phyloP scores from a whole-genome alignment of 2,329 filamentous ascomycete genomes.

The Aspergillus proliferans region DNA sequence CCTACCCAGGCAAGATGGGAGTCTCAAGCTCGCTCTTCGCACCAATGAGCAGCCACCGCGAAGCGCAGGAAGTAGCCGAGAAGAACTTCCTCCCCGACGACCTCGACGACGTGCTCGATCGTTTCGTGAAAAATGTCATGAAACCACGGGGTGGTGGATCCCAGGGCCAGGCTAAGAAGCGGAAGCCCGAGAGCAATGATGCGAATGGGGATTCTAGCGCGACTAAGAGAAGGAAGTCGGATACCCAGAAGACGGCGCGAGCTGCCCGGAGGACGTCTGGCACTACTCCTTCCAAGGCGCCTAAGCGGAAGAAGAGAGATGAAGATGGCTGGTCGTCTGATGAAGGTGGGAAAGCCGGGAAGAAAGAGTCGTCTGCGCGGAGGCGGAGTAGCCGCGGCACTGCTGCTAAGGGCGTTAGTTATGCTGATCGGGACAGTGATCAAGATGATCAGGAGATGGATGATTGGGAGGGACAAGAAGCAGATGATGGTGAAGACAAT shows the following conservation, averaged over 20 bases:
- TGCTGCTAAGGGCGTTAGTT: conserved; percentile 32
- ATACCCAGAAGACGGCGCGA: conserved; percentile 19
- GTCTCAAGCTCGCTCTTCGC: conserved; percentile 74
- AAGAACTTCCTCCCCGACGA: conserved; percentile 77
- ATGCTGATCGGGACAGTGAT: conserved; percentile 40
- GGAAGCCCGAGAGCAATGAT: conserved; percentile 34
- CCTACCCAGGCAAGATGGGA: conserved; percentile 72
- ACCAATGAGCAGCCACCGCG: conserved; percentile 66
- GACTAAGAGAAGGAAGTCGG: conserved; percentile 23
- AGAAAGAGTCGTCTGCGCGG: conserved; percentile 22
- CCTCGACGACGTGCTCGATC: conserved; percentile 69
- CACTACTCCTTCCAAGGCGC: conserved; percentile 20
- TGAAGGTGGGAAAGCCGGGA: conserved; percentile 28
- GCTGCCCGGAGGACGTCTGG: conserved; percentile 29
- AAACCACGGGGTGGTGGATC: conserved; percentile 48
- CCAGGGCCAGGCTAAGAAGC: conserved; percentile 30
- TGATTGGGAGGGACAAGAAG: conserved; percentile 27
- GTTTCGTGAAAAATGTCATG: conserved; percentile 62
- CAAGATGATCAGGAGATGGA: conserved; percentile 41
- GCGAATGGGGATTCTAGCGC: conserved; percentile 16
- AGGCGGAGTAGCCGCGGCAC: conserved; percentile 36
- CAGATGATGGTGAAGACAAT: conserved; percentile 7
- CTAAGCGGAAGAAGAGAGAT: conserved; percentile 33
- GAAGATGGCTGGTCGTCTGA: conserved; percentile 38
- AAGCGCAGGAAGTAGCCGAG: conserved; percentile 77